phyloP scores from a whole-genome alignment of 2,329 filamentous ascomycete species.

The Coniochaeta hoffmannii region DNA sequence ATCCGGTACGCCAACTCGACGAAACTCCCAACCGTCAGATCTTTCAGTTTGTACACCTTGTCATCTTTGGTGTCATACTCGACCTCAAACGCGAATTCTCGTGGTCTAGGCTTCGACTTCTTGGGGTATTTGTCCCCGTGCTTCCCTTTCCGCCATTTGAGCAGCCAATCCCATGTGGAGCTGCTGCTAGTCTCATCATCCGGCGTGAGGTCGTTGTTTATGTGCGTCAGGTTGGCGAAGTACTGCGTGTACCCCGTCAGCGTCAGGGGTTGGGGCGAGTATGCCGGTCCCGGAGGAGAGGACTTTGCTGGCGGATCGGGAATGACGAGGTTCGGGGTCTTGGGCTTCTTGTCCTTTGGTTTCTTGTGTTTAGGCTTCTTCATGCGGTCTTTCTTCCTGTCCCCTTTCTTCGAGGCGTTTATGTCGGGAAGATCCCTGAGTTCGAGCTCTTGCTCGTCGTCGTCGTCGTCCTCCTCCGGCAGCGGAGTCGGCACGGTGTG shows the following conservation, averaged over 20 bases:
- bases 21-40: constrained; percentile 78
- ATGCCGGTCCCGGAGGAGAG: constrained; percentile 77
- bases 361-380: constrained; percentile 34
- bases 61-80: constrained; percentile 84
- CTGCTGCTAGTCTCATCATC: constrained; percentile 6
- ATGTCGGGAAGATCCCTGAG: constrained; percentile 13
- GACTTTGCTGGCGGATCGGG: constrained; percentile 68
- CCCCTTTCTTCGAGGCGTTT: constrained; percentile 9
- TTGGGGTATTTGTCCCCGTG: constrained; percentile 51
- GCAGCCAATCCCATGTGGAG: constrained; percentile 15
- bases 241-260: constrained; percentile 81
- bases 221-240: constrained; percentile 84
- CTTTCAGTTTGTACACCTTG: constrained; percentile 63
- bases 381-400: constrained; percentile 23
- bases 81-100: constrained; percentile 65
- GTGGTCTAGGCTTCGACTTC: constrained; percentile 47
- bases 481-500: constrained; percentile 6
- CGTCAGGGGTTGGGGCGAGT: constrained; percentile 76
- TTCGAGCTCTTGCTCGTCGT: constrained; percentile 14
- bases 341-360: constrained; percentile 40
- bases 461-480: background rate
- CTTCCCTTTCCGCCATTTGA: constrained; percentile 57
- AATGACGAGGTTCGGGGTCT: constrained; percentile 53
- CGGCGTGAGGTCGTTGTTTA: constrained; percentile 63
- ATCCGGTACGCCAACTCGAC: constrained; percentile 76